phyloP scores from a whole-genome alignment of 257 asterid genomes.

The Solanum tarijense region DNA sequence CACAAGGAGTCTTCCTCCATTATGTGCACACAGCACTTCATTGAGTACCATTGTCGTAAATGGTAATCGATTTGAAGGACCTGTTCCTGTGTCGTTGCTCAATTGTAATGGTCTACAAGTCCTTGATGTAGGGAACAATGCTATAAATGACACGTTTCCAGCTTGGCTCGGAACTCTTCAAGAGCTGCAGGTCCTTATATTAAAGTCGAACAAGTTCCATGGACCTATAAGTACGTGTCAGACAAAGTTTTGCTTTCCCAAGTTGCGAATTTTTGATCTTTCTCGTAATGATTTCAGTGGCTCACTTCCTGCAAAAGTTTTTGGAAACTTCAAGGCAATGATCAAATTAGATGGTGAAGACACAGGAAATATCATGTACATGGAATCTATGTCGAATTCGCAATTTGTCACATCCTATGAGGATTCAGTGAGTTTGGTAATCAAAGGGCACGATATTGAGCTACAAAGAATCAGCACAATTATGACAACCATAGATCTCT shows the following conservation, averaged over 20 bases:
- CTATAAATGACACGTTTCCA: neutral
- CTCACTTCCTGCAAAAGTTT: neutral
- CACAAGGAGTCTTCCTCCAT: neutral
- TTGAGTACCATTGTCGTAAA: neutral
- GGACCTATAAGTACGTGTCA: neutral
- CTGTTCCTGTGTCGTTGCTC: neutral
- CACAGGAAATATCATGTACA: too few relatives aligned
- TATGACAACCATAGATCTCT: too few relatives aligned
- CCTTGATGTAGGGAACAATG: neutral
- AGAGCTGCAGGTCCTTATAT: neutral
- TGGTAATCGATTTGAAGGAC: neutral
- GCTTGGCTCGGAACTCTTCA: neutral
- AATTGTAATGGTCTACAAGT: neutral
- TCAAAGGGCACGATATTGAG: too few relatives aligned
- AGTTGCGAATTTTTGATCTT: neutral
- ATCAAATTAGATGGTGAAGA: neutral
- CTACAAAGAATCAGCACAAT: too few relatives aligned
- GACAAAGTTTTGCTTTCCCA: neutral
- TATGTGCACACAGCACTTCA: neutral
- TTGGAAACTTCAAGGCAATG: neutral
- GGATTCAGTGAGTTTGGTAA: too few relatives aligned
- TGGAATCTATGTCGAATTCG: too few relatives aligned
- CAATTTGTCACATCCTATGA: too few relatives aligned
- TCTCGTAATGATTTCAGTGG: neutral
- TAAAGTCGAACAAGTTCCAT: neutral